phyloP scores from a whole-genome alignment of 1,139 yeast species.

The Geotrichum macrosporum region DNA sequence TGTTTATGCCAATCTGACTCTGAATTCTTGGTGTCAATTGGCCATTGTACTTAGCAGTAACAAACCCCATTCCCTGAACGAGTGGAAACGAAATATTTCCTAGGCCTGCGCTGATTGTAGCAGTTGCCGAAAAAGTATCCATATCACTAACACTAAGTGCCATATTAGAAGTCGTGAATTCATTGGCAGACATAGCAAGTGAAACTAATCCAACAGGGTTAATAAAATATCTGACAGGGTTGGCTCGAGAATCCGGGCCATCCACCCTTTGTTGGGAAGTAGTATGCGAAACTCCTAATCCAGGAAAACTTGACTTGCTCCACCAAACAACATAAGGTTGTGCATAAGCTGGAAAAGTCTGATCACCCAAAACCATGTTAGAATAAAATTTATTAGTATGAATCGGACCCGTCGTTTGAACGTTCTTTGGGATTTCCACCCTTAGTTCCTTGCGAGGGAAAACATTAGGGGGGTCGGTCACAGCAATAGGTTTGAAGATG shows the following conservation, averaged over 20 bases:
- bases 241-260: constrained; percentile 37
- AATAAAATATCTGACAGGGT: constrained; percentile 46
- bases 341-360: constrained; percentile 44
- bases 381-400: constrained; percentile 71
- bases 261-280: constrained; percentile 43
- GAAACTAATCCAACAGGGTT: constrained; percentile 54
- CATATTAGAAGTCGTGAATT: constrained; percentile 44
- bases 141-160: constrained; percentile 44
- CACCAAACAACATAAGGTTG: constrained; percentile 64
- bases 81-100: constrained; percentile 40
- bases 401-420: constrained; percentile 41
- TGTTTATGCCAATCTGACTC: constrained; percentile 51
- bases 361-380: constrained; percentile 55
- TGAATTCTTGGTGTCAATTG: constrained; percentile 54
- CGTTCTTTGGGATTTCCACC: constrained; percentile 47
- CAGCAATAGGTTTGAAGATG: constrained; percentile 50
- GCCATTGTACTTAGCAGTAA: constrained; percentile 61
- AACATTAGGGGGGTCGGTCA: constrained; percentile 47
- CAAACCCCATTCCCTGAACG: constrained; percentile 77
- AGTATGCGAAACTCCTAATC: constrained; percentile 61
- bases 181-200: constrained; percentile 54
- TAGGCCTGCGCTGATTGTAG: constrained; percentile 24
- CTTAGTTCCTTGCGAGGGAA: constrained; percentile 49
- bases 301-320: constrained; percentile 43
- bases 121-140: constrained; percentile 54